These are phyloP conservation scores for Stellera chamaejasme DNA, from an alignment of 345 rosid species.

Conservation along the genomic window DNA sequence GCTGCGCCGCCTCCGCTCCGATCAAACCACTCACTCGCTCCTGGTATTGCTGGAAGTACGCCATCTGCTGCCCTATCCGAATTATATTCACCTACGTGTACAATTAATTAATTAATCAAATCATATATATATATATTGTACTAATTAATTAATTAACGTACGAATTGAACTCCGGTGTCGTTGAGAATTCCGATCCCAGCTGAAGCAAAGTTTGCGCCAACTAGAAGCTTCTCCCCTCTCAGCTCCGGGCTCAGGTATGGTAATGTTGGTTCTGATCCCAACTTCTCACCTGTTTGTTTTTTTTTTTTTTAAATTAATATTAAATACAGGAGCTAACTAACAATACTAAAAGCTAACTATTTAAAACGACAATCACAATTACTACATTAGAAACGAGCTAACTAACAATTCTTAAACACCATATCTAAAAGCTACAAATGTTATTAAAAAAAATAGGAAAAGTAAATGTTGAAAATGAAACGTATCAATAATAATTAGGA, in stretches of 20 bases:
- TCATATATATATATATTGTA: no score
- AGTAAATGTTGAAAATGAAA: no score
- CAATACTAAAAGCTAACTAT: not conserved
- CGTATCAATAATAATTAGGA: no score
- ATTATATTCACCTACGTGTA: constrained; percentile 84
- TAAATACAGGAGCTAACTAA: not conserved
- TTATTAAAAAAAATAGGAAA: not conserved
- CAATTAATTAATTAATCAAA: no score
- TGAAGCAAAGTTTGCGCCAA: constrained; percentile 90
- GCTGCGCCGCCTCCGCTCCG: constrained; percentile 45
- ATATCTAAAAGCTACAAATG: not conserved
- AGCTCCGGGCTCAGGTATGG: constrained; percentile 76
- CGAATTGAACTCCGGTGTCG: constrained; percentile 80
- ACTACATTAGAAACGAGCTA: no score
- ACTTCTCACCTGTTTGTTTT: constrained; percentile 41
- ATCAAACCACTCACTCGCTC: constrained; percentile 41
- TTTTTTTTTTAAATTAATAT: not conserved
- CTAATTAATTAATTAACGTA: constrained; percentile 20
- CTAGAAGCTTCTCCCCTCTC: constrained; percentile 48
- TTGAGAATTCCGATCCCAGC: constrained; percentile 91
- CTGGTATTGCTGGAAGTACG: constrained; percentile 69
- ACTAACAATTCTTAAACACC: not conserved
- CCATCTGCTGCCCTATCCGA: constrained; percentile 47
- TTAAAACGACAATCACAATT: not conserved
- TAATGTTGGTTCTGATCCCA: constrained; percentile 55